These are phyloP conservation scores for Lipomyces sp. DNA, from an alignment of 805 yeast species.

Conservation along the genomic window DNA sequence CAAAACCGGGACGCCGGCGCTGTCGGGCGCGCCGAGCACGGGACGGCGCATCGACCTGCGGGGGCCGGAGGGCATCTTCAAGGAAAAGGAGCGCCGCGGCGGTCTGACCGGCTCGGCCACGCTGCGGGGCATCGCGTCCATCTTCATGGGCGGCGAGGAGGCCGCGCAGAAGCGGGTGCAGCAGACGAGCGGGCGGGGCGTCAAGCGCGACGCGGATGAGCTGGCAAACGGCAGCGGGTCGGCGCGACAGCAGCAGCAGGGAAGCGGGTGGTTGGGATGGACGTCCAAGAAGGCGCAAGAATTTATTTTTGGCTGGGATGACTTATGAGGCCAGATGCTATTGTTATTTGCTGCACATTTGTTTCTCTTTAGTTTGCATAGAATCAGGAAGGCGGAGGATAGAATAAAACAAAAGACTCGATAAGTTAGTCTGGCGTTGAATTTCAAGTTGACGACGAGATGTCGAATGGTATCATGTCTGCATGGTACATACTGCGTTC, in stretches of 20 bases:
- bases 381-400: too few relatives aligned
- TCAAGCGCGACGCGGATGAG: neutral
- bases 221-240: conserved; percentile 1
- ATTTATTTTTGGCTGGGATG: conserved; percentile 57
- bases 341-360: neutral
- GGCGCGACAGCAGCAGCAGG: conserved; percentile 7
- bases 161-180: conserved; percentile 3
- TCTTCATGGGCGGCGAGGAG: conserved; percentile 17
- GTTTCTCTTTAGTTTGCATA: too few relatives aligned
- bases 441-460: too few relatives aligned
- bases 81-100: conserved; percentile 24
- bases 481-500: too few relatives aligned
- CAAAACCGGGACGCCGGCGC: too few relatives aligned
- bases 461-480: too few relatives aligned
- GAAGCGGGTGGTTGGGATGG: conserved; percentile 37
- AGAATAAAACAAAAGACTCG: too few relatives aligned
- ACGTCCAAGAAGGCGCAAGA: conserved; percentile 42
- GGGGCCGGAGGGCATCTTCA: conserved; percentile 33
- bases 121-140: conserved; percentile 18
- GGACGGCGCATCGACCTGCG: conserved; percentile 22
- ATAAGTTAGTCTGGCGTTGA: too few relatives aligned
- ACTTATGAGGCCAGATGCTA: conserved; percentile 32
- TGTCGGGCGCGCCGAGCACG: neutral
- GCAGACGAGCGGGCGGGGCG: neutral
- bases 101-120: conserved; percentile 15